phyloP scores from a whole-genome alignment of 306 rosid genomes.

The Glycine tomentella region DNA sequence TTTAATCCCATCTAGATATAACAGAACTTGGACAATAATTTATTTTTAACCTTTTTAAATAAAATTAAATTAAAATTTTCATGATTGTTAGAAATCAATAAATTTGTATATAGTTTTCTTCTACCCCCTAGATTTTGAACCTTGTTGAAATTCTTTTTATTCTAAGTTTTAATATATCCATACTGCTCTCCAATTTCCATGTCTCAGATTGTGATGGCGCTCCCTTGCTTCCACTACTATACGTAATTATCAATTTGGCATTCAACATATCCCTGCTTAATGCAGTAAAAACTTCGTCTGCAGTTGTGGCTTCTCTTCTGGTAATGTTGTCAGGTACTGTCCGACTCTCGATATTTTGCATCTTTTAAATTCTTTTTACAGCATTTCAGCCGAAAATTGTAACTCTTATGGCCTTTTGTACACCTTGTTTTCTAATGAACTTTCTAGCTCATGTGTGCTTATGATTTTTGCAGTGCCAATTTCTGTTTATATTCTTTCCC shows the following conservation, averaged over 20 bases:
- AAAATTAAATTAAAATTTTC: slow-evolving; percentile 14
- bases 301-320: slow-evolving; percentile 81
- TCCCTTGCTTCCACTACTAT: slow-evolving; percentile 88
- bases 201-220: slow-evolving; percentile 83
- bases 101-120: background rate
- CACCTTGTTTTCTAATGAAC: background rate
- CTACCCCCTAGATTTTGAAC: slow-evolving; percentile 29
- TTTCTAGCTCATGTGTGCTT: slow-evolving; percentile 37
- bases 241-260: slow-evolving; percentile 67
- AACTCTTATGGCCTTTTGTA: background rate
- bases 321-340: slow-evolving; percentile 80
- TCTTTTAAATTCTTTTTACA: background rate
- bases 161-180: slow-evolving; percentile 14
- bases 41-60: background rate
- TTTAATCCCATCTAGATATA: background rate
- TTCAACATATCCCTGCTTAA: slow-evolving; percentile 82
- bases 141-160: background rate
- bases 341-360: background rate
- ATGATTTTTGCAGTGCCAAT: slow-evolving; percentile 77
- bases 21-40: background rate
- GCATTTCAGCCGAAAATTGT: background rate
- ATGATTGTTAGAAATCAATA: background rate
- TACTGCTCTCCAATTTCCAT: background rate
- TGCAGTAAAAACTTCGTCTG: slow-evolving; percentile 79
- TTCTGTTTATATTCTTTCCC: slow-evolving; percentile 77